phyloP scores from a whole-genome alignment of 495 filamentous ascomycete genomes.

The Penicillium cataractarum region DNA sequence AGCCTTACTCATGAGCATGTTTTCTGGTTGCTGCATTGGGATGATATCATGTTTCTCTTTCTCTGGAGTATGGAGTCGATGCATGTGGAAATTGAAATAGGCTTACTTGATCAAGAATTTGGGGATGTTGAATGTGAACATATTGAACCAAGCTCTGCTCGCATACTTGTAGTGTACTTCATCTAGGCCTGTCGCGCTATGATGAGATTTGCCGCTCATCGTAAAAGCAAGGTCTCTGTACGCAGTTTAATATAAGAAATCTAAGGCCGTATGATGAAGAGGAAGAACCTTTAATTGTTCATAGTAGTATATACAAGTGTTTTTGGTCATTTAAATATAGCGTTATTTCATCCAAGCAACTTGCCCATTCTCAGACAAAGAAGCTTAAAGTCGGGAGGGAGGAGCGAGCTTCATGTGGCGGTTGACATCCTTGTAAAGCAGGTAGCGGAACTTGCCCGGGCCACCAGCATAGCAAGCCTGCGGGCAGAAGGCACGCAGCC shows the following conservation, averaged over 20 bases:
- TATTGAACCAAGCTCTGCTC: neutral
- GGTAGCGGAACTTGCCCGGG: constrained; percentile 36
- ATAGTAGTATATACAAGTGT: neutral
- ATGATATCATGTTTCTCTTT: constrained; percentile 35
- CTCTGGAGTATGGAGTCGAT: constrained; percentile 31
- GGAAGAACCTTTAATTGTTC: neutral
- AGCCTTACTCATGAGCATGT: constrained; percentile 5
- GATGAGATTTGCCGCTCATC: no score
- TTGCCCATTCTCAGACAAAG: neutral
- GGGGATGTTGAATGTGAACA: constrained; percentile 15
- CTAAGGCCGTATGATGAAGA: neutral
- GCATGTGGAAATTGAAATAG: constrained; percentile 17
- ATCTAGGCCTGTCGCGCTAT: no score
- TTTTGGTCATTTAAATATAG: neutral
- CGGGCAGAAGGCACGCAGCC: constrained; percentile 37
- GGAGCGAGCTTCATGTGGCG: constrained; percentile 36
- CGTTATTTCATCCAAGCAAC: neutral
- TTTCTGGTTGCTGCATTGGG: constrained; percentile 30
- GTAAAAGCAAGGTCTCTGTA: no score
- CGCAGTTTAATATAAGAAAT: no score
- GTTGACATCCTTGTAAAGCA: constrained; percentile 38
- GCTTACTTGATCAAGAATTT: constrained; percentile 25
- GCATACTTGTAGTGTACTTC: neutral
- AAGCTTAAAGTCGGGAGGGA: neutral
- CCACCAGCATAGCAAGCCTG: constrained; percentile 39